Evolutionary conservation across 129 eudicot species (phyloP), one percentile per base, ranked within the genome.

Genomic region (Flaveria robusta): DNA sequence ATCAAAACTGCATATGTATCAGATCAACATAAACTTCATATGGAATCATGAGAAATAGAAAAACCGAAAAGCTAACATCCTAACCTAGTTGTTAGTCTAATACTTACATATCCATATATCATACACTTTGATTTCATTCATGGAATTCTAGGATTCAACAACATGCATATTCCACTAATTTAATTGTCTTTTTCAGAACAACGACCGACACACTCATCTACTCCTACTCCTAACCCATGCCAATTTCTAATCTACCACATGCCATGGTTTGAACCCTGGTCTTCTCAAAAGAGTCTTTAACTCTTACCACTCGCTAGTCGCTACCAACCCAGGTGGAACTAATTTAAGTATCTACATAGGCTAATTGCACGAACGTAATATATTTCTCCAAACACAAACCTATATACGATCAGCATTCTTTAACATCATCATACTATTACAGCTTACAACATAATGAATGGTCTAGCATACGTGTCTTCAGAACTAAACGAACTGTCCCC

Each of bases 21-120:
- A 52, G 74, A 76, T 67, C 11, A 26, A 55, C 18, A 74, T 23
- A 75, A 45, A 16, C 55, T 16, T 42, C 50, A 16, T 7, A 56
- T 7, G 3, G 12, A 14, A 42, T 58, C 41, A 56, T 16, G 1
- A 14, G 14, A 34, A 52, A 20, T 18, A 29, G 39, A 68, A 39
- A 72, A 73, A 16, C 14, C 8, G 12, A 12, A 73, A 56, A 37
- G 34, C 41, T 56, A 56, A 19, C 49, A 34, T 41, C 31, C 37
- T 34, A n/a, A n/a, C n/a, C n/a, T n/a, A n/a, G 19, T 46, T 29
- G 29, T 62, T 29, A 9, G 1, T 42, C 49, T 74, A 62, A 8
- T 45, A n/a, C 12, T 19, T 56, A 12, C 46, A 47, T 24, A 47
- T 47, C 24, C 15, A 12, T 22, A 47, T 24, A 47, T 24, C 24